Conservation (phyloP, 305 asterid species). For the Plantago lanceolata region DNA sequence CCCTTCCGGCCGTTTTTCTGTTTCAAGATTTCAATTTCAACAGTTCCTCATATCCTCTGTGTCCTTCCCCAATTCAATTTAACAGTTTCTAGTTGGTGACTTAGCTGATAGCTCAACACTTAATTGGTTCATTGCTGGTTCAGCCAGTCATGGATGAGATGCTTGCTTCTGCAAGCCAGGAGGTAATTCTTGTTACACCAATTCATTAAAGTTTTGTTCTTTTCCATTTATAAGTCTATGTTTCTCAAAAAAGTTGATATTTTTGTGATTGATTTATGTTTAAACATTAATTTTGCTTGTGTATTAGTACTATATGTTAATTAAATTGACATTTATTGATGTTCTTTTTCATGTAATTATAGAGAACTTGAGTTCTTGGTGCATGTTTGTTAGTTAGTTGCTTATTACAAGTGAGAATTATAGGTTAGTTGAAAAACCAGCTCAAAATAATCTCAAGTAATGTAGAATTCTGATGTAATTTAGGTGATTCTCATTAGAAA, state of each 20-base stretch:
- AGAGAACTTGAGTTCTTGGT: too few species aligned
- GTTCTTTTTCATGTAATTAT: too few species aligned
- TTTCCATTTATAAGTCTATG: not conserved
- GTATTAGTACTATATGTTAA: not conserved
- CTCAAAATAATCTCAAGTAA: not conserved
- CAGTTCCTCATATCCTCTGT: too few species aligned
- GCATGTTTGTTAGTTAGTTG: too few species aligned
- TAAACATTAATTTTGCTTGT: not conserved
- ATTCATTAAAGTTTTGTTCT: too few species aligned
- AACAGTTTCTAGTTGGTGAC: too few species aligned
- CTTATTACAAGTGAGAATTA: not conserved
- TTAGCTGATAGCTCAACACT: too few species aligned
- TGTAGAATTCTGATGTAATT: not conserved
- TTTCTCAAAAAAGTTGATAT: not conserved
- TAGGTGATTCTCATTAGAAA: not conserved
- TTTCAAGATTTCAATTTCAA: too few species aligned
- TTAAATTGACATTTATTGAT: not conserved
- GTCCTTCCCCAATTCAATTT: too few species aligned
- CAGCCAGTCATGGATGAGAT: slow-evolving; percentile 36
- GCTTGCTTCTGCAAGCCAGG: slow-evolving; percentile 40
- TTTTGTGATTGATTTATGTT: not conserved
- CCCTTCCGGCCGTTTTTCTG: too few species aligned
- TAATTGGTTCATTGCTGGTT: too few species aligned
- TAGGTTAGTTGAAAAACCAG: not conserved
- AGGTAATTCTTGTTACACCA: slow-evolving; percentile 27